phyloP scores from a whole-genome alignment of 2,329 filamentous ascomycete species.

The Colletotrichum sp. region DNA sequence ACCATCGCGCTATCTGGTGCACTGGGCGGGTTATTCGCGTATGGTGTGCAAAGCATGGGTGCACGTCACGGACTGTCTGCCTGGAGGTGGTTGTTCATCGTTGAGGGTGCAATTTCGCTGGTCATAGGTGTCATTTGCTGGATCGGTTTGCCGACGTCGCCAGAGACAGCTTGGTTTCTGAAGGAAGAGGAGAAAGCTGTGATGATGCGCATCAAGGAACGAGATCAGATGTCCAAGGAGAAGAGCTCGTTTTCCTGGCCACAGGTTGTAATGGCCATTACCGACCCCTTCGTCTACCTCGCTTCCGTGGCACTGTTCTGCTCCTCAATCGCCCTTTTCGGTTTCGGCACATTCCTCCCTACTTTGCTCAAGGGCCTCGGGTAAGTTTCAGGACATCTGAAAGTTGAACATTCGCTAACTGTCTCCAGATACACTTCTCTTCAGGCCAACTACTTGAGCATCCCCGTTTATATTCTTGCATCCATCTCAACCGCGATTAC shows the following conservation, averaged over 20 bases:
- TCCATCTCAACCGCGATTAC: conserved; percentile 14
- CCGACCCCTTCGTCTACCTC: conserved; percentile 31
- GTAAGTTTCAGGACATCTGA: neutral
- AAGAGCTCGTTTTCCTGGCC: conserved; percentile 28
- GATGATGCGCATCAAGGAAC: conserved; percentile 29
- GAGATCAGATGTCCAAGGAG: conserved; percentile 28
- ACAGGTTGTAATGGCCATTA: conserved; percentile 28
- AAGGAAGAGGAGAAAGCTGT: conserved; percentile 39
- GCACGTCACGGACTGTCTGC: conserved; percentile 22
- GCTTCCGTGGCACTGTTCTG: conserved; percentile 31
- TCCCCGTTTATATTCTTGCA: conserved; percentile 22
- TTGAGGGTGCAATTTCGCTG: conserved; percentile 42
- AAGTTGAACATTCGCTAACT: neutral
- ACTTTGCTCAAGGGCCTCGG: conserved; percentile 7
- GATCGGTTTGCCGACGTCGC: conserved; percentile 49
- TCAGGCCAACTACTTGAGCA: conserved; percentile 23
- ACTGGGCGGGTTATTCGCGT: conserved; percentile 32
- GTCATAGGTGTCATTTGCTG: conserved; percentile 31
- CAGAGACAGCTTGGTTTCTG: conserved; percentile 48
- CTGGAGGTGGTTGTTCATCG: conserved; percentile 57
- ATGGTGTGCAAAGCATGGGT: conserved; percentile 43
- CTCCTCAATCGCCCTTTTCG: conserved; percentile 30
- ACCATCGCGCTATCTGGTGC: conserved; percentile 33
- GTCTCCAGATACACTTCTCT: conserved; percentile 9
- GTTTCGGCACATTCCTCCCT: conserved; percentile 32